These are phyloP conservation scores for Zarea fungicola DNA, from an alignment of 2,329 filamentous ascomycete species.

Conservation along the genomic window DNA sequence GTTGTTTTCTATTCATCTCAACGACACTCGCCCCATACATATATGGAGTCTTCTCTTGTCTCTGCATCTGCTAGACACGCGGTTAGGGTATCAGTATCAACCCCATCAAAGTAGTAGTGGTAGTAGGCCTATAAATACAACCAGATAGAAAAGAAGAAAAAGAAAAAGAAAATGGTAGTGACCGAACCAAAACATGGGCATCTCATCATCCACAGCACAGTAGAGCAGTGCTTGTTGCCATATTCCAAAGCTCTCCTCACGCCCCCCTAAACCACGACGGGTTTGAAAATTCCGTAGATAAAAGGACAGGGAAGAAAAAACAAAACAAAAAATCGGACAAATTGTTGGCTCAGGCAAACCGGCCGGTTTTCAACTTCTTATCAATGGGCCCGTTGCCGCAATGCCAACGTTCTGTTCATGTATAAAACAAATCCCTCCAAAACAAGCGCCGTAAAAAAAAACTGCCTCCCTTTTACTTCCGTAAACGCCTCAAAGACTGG, in stretches of 20 bases:
- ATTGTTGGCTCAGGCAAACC: background rate
- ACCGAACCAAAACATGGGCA: background rate
- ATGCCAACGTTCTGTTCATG: background rate
- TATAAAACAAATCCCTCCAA: constrained; percentile 1
- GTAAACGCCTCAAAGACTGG: constrained; percentile 8
- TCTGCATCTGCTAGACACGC: background rate
- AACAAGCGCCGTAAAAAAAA: constrained; percentile 10
- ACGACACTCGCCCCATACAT: background rate
- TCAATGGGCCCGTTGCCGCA: background rate
- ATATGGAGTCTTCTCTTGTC: background rate
- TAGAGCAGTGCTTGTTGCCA: too few species aligned
- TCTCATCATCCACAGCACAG: background rate
- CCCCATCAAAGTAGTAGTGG: background rate
- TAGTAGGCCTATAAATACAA: constrained; percentile 16
- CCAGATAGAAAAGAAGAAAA: constrained; percentile 4
- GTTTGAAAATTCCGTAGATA: background rate
- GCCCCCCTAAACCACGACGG: too few species aligned
- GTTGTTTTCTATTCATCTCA: constrained; percentile 2
- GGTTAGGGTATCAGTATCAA: constrained; percentile 7
- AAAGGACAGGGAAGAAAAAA: background rate
- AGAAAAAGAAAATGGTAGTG: constrained; percentile 10
- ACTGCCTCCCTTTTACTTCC: constrained; percentile 1
- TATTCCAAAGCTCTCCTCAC: too few species aligned
- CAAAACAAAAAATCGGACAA: background rate
- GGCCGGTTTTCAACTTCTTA: too few species aligned